Percentiles rank a stretch among this genome's conserved stretches.
Evolutionary conservation across 75 land plant species (phyloP).

Genomic region (Gnetum montanum): DNA sequence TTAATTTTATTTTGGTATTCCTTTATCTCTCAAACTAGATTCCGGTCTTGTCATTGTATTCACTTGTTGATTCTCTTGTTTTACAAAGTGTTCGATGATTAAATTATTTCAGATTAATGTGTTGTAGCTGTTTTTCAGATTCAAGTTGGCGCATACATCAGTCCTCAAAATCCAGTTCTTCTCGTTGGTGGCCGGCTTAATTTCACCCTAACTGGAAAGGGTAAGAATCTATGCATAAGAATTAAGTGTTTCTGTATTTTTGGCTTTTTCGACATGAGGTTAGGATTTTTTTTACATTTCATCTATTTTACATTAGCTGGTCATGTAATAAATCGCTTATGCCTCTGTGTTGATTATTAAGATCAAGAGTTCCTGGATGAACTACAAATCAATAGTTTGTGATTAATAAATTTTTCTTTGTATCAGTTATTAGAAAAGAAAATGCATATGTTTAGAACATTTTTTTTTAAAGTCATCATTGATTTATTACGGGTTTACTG

Average conservation of each 20-base stretch:
- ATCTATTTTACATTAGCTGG: no score
- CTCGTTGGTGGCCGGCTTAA: slow-evolving; percentile 43
- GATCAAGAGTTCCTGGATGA: no score
- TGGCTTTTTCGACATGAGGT: no score
- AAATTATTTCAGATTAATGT: not conserved
- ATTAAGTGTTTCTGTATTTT: not conserved
- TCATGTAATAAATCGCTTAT: slow-evolving; percentile 3
- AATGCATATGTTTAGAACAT: no score
- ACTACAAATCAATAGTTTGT: no score
- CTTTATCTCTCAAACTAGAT: not conserved
- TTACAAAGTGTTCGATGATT: not conserved
- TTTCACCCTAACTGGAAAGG: slow-evolving; percentile 52
- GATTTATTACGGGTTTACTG: no score
- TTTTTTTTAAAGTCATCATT: no score
- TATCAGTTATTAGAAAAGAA: no score
- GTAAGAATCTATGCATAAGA: slow-evolving; percentile 15
- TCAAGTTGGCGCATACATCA: slow-evolving; percentile 65
- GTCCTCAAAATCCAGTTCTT: slow-evolving; percentile 62
- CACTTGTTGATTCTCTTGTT: not conserved
- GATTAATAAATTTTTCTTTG: no score
- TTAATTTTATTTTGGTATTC: slow-evolving; percentile 72
- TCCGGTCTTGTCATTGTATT: not conserved
- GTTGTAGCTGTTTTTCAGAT: slow-evolving; percentile 33
- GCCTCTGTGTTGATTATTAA: not conserved
- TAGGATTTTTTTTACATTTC: no score